Evolutionary conservation across 75 land plant genomes (phyloP), one percentile per base, ranked within the genome.

Genomic region (Sequoiadendron giganteum): DNA sequence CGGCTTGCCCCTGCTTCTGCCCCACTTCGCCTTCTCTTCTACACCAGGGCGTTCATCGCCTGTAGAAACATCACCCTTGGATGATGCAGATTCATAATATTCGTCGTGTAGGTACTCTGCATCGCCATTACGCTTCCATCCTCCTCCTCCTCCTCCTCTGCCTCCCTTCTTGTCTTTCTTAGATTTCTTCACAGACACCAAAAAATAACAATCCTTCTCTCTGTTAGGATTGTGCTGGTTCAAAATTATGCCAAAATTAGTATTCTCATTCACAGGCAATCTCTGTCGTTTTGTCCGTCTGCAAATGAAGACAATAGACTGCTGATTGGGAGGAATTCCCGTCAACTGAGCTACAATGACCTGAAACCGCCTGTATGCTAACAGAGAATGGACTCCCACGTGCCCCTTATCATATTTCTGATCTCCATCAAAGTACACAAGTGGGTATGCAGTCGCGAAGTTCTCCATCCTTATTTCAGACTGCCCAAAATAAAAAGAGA

Each of bases 361-460:
- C 87, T 92, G 96, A 86, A 97, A 92, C 21, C 86, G 55, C 93
- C 93, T 95, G 93, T 89, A 94, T 11, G 89, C 82, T 39, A 90
- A 83, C 82, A 90, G 86, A 19, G 99, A 90, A 86, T 93, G 88
- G 10, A 97, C 87, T 6, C 90, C 89, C 39, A 97, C 88, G 39
- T 90, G 45, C 14, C 97, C 99, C 90, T 94, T 91, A 87, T 94
- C 89, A 72, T 89, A 91, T 79, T 94, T 94, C 73, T 86, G 85
- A 80, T 95, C 97, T n/a, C 99, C 99, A 86, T 97, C 97, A 90
- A 85, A 91, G 88, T 96, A 96, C 28, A 91, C 84, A 75, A 96
- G 93, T 52, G 93, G 95, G 78, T 96, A 91, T 18, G 92, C 82
- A 2, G 96, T 89, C 39, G 91, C 77, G 83, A 83, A 90, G 89